Base-by-base conservation (phyloP, 768 basidiomycete genomes). In the Lenzites betulinus region DNA sequence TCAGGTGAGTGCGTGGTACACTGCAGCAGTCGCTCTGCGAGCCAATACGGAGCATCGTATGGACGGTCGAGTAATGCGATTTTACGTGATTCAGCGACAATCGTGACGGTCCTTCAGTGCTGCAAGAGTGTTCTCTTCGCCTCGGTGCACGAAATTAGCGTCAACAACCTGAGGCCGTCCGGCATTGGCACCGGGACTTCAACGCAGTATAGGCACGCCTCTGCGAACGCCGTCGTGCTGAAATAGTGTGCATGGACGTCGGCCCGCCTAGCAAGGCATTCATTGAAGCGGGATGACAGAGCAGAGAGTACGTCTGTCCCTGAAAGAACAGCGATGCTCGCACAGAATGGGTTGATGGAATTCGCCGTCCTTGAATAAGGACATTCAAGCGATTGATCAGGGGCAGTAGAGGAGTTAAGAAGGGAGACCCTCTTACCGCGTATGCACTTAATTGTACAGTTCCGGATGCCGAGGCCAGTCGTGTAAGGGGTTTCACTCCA, bases 311-410 rank as follows among this genome's bases (percentile, higher is more conserved):
- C n/a, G 13, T 15, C 16, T 12, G 48, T 42, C 56, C 56, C 56
- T 58, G 56, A 35, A 50, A 35, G 48, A 58, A 58, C 48, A 39
- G 11, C 55, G 48, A 26, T 39, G 56, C 39, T 58, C 56, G 13
- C 30, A 48, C 30, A 20, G 26, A 50, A 33, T 2, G 11, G 36
- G 39, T 6, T 26, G 48, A 22, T 42, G 16, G 25, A 20, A 47
- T 18, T 9, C 30, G 39, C 47, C 56, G 56, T 38, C 48, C 12
- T n/a, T 8, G 20, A 28, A 28, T 50, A 48, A 38, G 56, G 50
- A 50, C 48, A 58, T 51, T 30, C 47, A 26, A 39, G 42, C 28
- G 39, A 20, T 16, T 22, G 4, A 13, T 26, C 48, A 50, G 56
- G 48, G 56, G 28, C 13, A 38, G 41, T 43, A 35, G 39, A 30